phyloP scores from a whole-genome alignment of 169 alveolate species.

The Cryptosporidium ryanae region DNA sequence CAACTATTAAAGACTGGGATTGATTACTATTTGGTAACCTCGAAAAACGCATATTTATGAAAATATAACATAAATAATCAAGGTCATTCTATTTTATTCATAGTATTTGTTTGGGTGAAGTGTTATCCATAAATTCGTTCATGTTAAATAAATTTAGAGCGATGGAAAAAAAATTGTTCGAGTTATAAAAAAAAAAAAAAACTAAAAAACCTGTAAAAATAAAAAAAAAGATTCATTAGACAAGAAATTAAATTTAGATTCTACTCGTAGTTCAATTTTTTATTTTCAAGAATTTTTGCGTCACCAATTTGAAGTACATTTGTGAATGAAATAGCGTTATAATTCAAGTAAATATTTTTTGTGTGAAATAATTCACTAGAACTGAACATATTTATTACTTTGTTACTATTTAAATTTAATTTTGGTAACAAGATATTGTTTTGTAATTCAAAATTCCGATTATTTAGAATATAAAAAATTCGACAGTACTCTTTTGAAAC shows the following conservation, averaged over 20 bases:
- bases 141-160: not conserved
- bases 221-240: not conserved
- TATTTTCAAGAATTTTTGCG: not conserved
- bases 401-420: not conserved
- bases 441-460: constrained; percentile 11
- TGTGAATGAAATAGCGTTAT: not conserved
- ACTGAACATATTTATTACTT: not conserved
- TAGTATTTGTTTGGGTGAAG: too few relatives aligned
- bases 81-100: too few relatives aligned
- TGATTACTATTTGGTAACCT: not conserved
- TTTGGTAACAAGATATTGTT: not conserved
- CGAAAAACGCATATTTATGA: not conserved
- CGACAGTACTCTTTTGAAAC: constrained; percentile 30
- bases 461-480: constrained; percentile 23
- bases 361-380: not conserved
- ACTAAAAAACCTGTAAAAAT: not conserved
- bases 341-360: not conserved
- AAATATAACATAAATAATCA: not conserved
- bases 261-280: constrained; percentile 9
- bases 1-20: constrained; percentile 8
- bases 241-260: not conserved
- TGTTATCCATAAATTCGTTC: too few relatives aligned
- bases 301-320: not conserved
- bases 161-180: constrained; percentile 12
- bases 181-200: constrained; percentile 18